phyloP scores from a whole-genome alignment of 2,329 filamentous ascomycete genomes.

The Pyrenophora teres region DNA sequence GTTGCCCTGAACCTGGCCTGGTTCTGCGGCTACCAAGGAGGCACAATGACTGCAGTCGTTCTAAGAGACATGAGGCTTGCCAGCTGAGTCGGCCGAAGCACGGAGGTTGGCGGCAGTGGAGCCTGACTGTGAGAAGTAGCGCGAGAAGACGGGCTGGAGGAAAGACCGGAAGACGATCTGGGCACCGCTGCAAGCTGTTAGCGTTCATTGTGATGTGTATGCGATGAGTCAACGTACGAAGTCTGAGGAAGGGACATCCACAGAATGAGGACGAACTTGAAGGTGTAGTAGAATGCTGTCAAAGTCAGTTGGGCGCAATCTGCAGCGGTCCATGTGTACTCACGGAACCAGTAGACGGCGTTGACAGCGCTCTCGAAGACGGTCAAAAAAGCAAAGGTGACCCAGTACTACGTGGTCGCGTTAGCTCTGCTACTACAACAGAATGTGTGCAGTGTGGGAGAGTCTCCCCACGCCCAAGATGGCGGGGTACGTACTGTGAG shows the following conservation, averaged over 20 bases:
- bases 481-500: conserved; percentile 55
- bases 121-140: conserved; percentile 77
- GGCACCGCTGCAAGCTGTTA: conserved; percentile 69
- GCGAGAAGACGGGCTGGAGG: conserved; percentile 86
- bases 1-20: conserved; percentile 18
- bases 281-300: conserved; percentile 94
- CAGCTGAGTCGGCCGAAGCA: conserved; percentile 78
- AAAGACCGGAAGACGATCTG: conserved; percentile 97
- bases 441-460: not conserved
- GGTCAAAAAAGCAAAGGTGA: conserved; percentile 81
- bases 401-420: conserved; percentile 69
- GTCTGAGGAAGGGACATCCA: conserved; percentile 98
- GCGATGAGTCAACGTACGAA: conserved; percentile 65
- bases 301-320: conserved; percentile 15
- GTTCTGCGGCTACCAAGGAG: conserved; percentile 39
- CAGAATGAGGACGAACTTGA: conserved; percentile 97
- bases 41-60: conserved; percentile 17
- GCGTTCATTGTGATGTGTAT: not conserved
- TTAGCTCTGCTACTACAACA: conserved; percentile 19
- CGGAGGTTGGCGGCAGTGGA: conserved; percentile 86
- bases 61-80: conserved; percentile 45
- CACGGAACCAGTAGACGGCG: conserved; percentile 86
- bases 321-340: conserved; percentile 16
- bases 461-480: conserved; percentile 3
- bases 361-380: conserved; percentile 81